Evolutionary conservation across 257 asterid species (phyloP).

Genomic region (Solanum pinnatisectum): DNA sequence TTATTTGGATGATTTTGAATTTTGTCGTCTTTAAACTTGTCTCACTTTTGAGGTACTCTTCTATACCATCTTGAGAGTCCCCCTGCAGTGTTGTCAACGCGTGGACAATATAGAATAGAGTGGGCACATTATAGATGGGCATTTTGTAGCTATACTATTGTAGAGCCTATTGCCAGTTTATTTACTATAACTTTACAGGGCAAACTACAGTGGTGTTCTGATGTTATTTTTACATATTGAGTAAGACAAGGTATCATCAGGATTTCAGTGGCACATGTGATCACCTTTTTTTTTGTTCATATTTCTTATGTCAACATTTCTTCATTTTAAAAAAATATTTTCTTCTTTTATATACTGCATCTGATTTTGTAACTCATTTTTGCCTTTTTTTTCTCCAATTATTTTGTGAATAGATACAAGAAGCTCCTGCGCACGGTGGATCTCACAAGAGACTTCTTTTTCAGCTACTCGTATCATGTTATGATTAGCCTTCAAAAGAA

Average conservation of each 20-base stretch:
- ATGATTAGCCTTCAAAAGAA: conserved; percentile 95
- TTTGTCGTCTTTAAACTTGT: conserved; percentile 14
- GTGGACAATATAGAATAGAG: background rate
- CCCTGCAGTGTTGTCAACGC: conserved; percentile 12
- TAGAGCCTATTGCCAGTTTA: conserved; percentile 37
- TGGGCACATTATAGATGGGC: background rate
- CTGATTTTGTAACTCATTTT: conserved; percentile 33
- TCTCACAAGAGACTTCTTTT: conserved; percentile 94
- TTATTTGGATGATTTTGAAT: conserved; percentile 6
- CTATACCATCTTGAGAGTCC: conserved; percentile 11
- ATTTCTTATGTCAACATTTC: background rate
- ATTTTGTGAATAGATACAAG: conserved; percentile 68
- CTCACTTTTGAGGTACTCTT: conserved; percentile 18
- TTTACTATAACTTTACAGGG: conserved; percentile 53
- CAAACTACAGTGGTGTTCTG: conserved; percentile 50
- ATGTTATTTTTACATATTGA: conserved; percentile 60
- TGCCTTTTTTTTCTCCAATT: conserved; percentile 24
- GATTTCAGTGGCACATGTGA: conserved; percentile 30
- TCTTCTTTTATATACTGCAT: background rate
- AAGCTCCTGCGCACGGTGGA: conserved; percentile 84
- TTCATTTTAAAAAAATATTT: background rate
- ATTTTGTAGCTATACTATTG: conserved; percentile 27
- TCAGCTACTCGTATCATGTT: conserved; percentile 89
- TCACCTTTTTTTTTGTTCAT: conserved; percentile 14
- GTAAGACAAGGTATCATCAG: conserved; percentile 61